phyloP scores from a whole-genome alignment of 169 alveolate species.

The Plasmodium billcollinsi region DNA sequence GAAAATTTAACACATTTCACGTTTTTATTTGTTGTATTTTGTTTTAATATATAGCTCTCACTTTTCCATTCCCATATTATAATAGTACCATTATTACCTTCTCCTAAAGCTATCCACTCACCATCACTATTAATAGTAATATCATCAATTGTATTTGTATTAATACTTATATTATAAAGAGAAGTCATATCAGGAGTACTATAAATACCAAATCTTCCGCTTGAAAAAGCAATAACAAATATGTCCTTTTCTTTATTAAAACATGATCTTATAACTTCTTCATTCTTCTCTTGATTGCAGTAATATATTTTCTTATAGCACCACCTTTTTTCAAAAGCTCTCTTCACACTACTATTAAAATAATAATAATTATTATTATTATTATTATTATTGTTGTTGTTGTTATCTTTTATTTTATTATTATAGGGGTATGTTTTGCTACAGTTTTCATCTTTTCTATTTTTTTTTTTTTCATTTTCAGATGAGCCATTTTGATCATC shows the following conservation, averaged over 20 bases:
- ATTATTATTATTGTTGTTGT: no score
- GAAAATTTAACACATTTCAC: conserved; percentile 83
- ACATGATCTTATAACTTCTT: conserved; percentile 80
- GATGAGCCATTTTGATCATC: background rate
- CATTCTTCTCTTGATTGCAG: conserved; percentile 82
- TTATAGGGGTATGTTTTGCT: no score
- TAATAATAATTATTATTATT: no score
- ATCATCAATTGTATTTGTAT: conserved; percentile 81
- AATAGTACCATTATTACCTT: conserved; percentile 87
- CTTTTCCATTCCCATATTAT: conserved; percentile 99
- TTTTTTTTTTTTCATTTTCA: background rate
- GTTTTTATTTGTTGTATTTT: conserved; percentile 93
- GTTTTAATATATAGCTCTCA: conserved; percentile 96
- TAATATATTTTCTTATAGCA: conserved; percentile 81
- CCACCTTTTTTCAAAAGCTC: conserved; percentile 73
- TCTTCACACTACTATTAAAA: background rate
- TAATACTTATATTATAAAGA: conserved; percentile 81
- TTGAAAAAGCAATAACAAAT: conserved; percentile 83
- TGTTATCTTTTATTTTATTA: no score
- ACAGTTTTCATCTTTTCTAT: background rate
- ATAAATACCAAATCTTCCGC: conserved; percentile 84
- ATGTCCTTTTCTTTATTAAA: conserved; percentile 77
- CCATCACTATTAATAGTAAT: conserved; percentile 87
- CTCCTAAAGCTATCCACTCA: conserved; percentile 93
- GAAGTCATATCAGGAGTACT: conserved; percentile 79